Base-by-base conservation (phyloP, 139 green algal genomes). In the Zygnema cylindricum region DNA sequence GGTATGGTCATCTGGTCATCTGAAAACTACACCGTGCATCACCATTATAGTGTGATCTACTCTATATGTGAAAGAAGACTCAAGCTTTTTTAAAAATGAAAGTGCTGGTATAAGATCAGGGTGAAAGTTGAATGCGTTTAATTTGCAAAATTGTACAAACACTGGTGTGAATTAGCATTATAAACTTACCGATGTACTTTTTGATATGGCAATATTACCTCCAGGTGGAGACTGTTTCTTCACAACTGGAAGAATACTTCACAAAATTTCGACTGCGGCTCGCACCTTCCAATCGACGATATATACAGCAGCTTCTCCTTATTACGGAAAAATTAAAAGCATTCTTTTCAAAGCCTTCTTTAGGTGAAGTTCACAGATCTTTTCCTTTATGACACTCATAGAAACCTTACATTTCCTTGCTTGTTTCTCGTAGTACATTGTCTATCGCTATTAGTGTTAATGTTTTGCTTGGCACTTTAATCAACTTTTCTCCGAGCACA, bases 241-340 rank as follows among this genome's bases (percentile, higher is more conserved):
- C 25, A 22, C 87, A 91, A 79, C 88, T 92, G 43, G 22, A 43
- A 0, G 86, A 57, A 43, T 98, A 99, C 93, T 92, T 95, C 38
- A 54, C 93, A 1, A 91, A 93, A 42, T 98, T 98, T 92, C 79
- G 88, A 25, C 1, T 78, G 0, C 91, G 92, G n/a, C 95, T 99
- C 0, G 92, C 88, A 0, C 82, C 94, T 0, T 69, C 36, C 57
- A 98, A 97, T 92, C 90, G 91, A 2, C 90, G 93, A 36, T 90
- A 95, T 79, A 83, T 98, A 22, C 95, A 96, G 94, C 84, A 89
- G 86, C 86, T 96, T 83, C 84, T 94, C 49, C 42, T 82, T 57
- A 33, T 94, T 36, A 2, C 43, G 0, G 0, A 21, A 25, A 75
- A 69, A n/a, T 16, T 91, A 32, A 38, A 1, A 33, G 49, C 23